Evolutionary conservation across 2,329 filamentous ascomycete species (phyloP), one percentile per base, ranked within the genome.

Genomic region (Verticillium nubilum): DNA sequence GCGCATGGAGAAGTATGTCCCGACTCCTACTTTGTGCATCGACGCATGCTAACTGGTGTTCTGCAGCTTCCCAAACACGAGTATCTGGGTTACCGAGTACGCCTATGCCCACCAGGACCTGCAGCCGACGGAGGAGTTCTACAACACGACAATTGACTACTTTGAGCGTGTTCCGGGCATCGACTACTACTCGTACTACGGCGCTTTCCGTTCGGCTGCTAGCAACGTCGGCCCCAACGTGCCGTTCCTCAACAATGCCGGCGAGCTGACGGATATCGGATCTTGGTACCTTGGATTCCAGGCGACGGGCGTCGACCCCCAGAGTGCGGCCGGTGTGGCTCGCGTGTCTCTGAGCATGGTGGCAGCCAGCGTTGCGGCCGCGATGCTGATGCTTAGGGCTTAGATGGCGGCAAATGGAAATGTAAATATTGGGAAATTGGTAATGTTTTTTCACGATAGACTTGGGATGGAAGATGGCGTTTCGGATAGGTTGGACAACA

Each of bases 61-160:
- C 26, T 5, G 28, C 54, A 85, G 83, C 25, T 88, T 85, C 70
- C 86, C 85, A 9, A 79, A 83, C 62, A 76, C 78, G 33, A 79
- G 82, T 3, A 84, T 93, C 62, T 94, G 90, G 91, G 78, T 94
- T 12, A 94, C 91, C 27, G 91, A 95, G 73, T 92, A 88, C 70
- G 90, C 87, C 37, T 80, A 81, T 58, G 76, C 84, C 59, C 72
- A 87, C 62, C 78, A 83, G 66, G 75, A 80, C 27, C 78, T 91
- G 17, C 61, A 70, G 1, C 73, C 78, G 0, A 87, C 86, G 0
- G 83, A 91, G 68, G 65, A 69, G 0, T 92, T 90, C 69, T 92
- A 85, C 76, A 91, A 92, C 67, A 78, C 78, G 66, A 86, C 83
- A 2, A 72, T 82, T 58, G 79, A 84, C 52, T 91, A 86, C 71